phyloP scores from a whole-genome alignment of 192 early-diverging fungal genomes.

The Rhizoclosmatium globosum region DNA sequence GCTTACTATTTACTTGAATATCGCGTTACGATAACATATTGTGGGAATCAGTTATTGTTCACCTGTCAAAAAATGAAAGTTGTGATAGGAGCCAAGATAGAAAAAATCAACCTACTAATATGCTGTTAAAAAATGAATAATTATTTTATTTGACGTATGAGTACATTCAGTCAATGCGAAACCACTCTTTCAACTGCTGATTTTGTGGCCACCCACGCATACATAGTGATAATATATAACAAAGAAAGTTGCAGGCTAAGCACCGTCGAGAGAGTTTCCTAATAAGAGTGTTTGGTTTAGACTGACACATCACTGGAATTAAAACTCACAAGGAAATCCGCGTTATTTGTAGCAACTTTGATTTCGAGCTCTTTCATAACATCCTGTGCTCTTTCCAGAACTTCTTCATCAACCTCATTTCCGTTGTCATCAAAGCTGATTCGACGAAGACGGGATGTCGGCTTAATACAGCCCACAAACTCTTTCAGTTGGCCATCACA shows the following conservation, averaged over 20 bases:
- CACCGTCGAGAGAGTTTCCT: constrained; percentile 2
- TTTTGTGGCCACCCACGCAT: not conserved
- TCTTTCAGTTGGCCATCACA: not conserved
- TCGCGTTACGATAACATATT: too few species aligned
- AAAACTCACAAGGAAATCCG: not conserved
- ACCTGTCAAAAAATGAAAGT: too few species aligned
- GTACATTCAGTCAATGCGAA: too few species aligned
- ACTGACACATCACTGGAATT: not conserved
- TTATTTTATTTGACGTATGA: too few species aligned
- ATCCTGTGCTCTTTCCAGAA: not conserved
- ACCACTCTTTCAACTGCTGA: not conserved
- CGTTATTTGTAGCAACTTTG: not conserved
- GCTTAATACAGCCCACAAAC: not conserved
- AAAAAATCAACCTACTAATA: too few species aligned
- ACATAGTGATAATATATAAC: not conserved
- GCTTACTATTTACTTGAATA: too few species aligned
- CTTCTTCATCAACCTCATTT: not conserved
- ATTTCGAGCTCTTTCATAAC: not conserved
- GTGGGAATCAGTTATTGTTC: too few species aligned
- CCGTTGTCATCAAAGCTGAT: constrained; percentile 3
- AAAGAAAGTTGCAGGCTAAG: constrained; percentile 3
- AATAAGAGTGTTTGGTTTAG: not conserved
- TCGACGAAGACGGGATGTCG: not conserved
- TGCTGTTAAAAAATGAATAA: too few species aligned
- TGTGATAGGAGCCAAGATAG: too few species aligned